phyloP scores from a whole-genome alignment of 805 yeast species.

The Candida takata region DNA sequence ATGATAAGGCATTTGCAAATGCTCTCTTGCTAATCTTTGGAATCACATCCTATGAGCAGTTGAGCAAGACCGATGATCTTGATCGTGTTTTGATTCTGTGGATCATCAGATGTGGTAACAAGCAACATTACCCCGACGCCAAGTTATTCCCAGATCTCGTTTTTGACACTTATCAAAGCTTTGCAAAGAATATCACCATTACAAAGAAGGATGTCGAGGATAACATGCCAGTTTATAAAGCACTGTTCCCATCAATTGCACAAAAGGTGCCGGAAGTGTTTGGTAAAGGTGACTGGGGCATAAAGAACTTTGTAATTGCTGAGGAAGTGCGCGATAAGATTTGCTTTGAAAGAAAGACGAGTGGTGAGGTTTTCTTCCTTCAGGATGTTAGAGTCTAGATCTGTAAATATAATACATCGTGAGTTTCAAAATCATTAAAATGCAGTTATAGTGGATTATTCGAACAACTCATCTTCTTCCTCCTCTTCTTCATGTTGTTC shows the following conservation, averaged over 20 bases:
- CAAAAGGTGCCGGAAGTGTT: constrained; percentile 52
- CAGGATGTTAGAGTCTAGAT: constrained; percentile 14
- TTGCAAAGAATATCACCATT: constrained; percentile 32
- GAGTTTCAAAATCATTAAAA: not conserved
- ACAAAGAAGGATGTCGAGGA: constrained; percentile 49
- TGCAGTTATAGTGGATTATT: too few relatives aligned
- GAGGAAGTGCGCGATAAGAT: constrained; percentile 45
- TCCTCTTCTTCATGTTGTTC: constrained; percentile 22
- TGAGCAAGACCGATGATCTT: constrained; percentile 38
- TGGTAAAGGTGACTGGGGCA: constrained; percentile 38
- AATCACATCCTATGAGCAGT: constrained; percentile 43
- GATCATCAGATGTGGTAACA: constrained; percentile 53
- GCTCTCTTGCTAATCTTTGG: constrained; percentile 54
- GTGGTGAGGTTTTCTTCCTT: constrained; percentile 30
- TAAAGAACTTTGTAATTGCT: constrained; percentile 36
- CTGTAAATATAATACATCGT: not conserved
- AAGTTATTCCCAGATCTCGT: constrained; percentile 46
- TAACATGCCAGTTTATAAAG: constrained; percentile 44
- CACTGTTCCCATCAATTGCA: constrained; percentile 42
- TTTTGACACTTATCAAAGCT: constrained; percentile 29
- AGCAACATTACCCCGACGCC: constrained; percentile 24
- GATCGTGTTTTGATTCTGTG: constrained; percentile 58
- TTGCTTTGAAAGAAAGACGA: constrained; percentile 35
- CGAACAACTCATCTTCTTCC: constrained; percentile 24
- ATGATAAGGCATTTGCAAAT: constrained; percentile 46